These are phyloP conservation scores for Eremomyces bilateralis DNA, from an alignment of 495 filamentous ascomycete genomes.

Conservation along the genomic window DNA sequence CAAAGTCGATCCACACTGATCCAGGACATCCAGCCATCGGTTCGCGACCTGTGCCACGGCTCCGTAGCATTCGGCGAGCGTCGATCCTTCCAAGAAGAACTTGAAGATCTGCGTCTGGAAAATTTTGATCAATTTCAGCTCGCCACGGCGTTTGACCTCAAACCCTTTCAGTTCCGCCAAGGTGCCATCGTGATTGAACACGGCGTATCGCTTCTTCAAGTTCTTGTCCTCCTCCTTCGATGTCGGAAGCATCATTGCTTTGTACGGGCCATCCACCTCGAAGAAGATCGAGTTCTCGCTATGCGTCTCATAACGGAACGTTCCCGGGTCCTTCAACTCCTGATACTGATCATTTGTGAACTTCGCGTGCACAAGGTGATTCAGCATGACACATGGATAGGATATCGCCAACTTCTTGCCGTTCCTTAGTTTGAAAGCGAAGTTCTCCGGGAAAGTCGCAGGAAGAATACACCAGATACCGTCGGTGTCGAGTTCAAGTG, in stretches of 20 bases:
- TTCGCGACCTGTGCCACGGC: slow-evolving; percentile 92
- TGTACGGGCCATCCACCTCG: slow-evolving; percentile 94
- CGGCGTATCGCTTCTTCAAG: slow-evolving; percentile 96
- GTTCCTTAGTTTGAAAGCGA: slow-evolving; percentile 78
- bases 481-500: slow-evolving; percentile 94
- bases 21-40: slow-evolving; percentile 82
- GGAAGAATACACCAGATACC: slow-evolving; percentile 99
- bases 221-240: slow-evolving; percentile 99
- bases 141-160: slow-evolving; percentile 92
- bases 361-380: slow-evolving; percentile 82
- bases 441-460: slow-evolving; percentile 91
- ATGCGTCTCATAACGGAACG: slow-evolving; percentile 78
- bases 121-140: slow-evolving; percentile 98
- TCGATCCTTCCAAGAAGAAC: slow-evolving; percentile 85
- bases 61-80: slow-evolving; percentile 69
- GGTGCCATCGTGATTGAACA: slow-evolving; percentile 95
- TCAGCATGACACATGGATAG: slow-evolving; percentile 98
- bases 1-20: slow-evolving; percentile 64
- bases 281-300: slow-evolving; percentile 99
- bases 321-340: slow-evolving; percentile 53
- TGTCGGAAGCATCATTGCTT: slow-evolving; percentile 90
- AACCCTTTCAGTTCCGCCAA: slow-evolving; percentile 97
- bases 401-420: slow-evolving; percentile 91
- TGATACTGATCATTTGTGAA: slow-evolving; percentile 98
- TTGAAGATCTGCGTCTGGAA: slow-evolving; percentile 99